Conservation (phyloP, 2,329 filamentous ascomycete species). For the Fusarium euwallaceae region DNA sequence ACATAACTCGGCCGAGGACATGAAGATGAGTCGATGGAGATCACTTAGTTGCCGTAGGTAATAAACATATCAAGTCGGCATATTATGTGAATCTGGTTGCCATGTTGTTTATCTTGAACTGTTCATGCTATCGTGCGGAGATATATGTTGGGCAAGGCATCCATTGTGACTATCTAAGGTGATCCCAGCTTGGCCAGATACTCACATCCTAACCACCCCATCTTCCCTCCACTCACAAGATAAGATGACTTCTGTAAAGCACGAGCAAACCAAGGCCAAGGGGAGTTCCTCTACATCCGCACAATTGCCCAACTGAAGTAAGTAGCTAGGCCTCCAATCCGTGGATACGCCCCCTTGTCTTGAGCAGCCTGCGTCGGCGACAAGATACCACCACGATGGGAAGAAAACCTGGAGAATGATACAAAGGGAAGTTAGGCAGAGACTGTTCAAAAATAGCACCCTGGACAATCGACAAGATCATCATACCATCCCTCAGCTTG, state of each 20-base stretch:
- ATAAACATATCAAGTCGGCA: neutral
- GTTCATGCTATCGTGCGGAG: neutral
- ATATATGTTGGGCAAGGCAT: neutral
- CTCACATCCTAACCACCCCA: neutral
- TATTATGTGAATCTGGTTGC: neutral
- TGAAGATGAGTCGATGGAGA: neutral
- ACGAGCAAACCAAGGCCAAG: neutral
- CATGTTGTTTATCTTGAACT: neutral
- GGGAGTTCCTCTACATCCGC: neutral
- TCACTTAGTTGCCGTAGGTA: neutral
- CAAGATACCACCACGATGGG: neutral
- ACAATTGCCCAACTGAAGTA: neutral
- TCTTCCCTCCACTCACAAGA: neutral
- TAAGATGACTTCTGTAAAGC: neutral
- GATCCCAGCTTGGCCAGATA: neutral
- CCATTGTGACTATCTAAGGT: no score
- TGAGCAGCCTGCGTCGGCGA: neutral
- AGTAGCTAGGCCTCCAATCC: neutral
- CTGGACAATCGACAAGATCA: neutral
- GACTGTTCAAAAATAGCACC: neutral
- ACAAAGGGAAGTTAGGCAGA: neutral
- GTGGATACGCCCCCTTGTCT: neutral
- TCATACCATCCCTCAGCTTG: neutral
- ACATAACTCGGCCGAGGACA: neutral
- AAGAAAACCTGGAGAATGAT: neutral